Conservation (phyloP, 495 filamentous ascomycete species). For the Lichina pygmaea region DNA sequence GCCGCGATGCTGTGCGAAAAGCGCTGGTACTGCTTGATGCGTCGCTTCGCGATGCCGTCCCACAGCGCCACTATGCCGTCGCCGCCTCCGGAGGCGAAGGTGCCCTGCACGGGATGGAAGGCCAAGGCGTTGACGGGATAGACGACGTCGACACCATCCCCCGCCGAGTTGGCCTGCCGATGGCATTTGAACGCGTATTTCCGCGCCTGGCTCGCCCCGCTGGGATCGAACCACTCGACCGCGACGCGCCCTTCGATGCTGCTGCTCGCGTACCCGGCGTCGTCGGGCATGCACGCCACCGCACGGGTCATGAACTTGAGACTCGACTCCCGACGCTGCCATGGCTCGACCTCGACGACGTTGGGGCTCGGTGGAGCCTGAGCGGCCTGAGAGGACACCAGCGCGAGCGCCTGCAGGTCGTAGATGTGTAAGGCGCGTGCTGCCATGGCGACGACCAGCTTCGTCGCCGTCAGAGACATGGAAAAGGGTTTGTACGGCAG, state of each 20-base stretch:
- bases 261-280: slow-evolving; percentile 66
- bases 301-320: slow-evolving; percentile 89
- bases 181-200: slow-evolving; percentile 99
- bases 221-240: slow-evolving; percentile 92
- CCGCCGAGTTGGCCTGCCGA: slow-evolving; percentile 27
- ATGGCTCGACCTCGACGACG: slow-evolving; percentile 38
- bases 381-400: slow-evolving; percentile 22
- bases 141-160: slow-evolving; percentile 54
- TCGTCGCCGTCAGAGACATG: slow-evolving; percentile 50
- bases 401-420: slow-evolving; percentile 41
- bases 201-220: slow-evolving; percentile 51
- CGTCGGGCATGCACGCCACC: slow-evolving; percentile 90
- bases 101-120: slow-evolving; percentile 77
- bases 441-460: slow-evolving; percentile 89
- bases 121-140: slow-evolving; percentile 86
- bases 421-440: slow-evolving; percentile 77
- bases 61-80: slow-evolving; percentile 88
- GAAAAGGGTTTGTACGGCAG: slow-evolving; percentile 74
- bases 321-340: slow-evolving; percentile 71
- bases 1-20: slow-evolving; percentile 53
- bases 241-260: slow-evolving; percentile 85
- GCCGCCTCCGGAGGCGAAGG: slow-evolving; percentile 79
- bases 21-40: slow-evolving; percentile 72
- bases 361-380: slow-evolving; percentile 9
- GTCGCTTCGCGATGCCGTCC: slow-evolving; percentile 79